These are phyloP conservation scores for Aureobasidium sp. DNA, from an alignment of 2,329 filamentous ascomycete genomes.

Conservation along the genomic window DNA sequence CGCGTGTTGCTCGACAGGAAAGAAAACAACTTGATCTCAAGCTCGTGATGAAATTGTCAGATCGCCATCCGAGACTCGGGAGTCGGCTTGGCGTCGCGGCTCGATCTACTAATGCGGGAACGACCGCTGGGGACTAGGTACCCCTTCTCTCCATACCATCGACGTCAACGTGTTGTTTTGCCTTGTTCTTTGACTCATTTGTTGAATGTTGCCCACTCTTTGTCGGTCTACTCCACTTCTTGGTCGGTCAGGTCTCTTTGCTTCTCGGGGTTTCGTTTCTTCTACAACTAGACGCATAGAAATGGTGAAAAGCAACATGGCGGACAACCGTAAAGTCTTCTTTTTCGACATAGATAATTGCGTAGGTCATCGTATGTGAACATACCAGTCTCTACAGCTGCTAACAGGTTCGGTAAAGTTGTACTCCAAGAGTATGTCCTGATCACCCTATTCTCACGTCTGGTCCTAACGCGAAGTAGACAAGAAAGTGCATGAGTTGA, in stretches of 20 bases:
- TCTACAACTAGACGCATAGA: neutral
- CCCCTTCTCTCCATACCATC: conserved; percentile 8
- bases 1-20: neutral
- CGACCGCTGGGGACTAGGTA: neutral
- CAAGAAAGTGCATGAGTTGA: conserved; percentile 76
- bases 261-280: neutral
- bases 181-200: neutral
- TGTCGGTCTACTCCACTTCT: neutral
- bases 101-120: neutral
- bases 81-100: neutral
- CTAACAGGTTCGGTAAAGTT: conserved; percentile 41
- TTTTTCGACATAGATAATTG: conserved; percentile 98
- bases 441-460: neutral
- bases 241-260: neutral
- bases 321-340: conserved; percentile 46
- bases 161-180: neutral
- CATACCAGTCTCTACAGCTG: too few species aligned
- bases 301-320: conserved; percentile 16
- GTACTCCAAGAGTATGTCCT: conserved; percentile 66
- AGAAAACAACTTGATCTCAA: neutral
- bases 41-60: conserved; percentile 1
- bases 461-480: neutral
- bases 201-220: conserved; percentile 2
- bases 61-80: neutral
- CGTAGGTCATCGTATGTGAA: conserved; percentile 38